phyloP scores from a whole-genome alignment of 257 asterid genomes.

The Lavandula angustifolia region DNA sequence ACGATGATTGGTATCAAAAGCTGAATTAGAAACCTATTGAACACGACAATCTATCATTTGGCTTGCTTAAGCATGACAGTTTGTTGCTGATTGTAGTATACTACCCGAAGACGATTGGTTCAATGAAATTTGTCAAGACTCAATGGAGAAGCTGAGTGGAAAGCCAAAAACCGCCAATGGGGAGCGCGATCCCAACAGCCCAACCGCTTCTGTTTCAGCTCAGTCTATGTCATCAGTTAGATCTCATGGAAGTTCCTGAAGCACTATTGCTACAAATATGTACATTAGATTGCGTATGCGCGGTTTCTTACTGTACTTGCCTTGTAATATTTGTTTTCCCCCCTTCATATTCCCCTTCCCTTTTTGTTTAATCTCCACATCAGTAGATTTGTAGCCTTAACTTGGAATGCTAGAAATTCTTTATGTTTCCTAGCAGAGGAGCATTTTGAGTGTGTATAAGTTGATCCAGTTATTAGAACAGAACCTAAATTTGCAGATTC shows the following conservation, averaged over 20 bases:
- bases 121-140: slow-evolving; percentile 79
- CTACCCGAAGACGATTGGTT: slow-evolving; percentile 98
- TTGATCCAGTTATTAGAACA: slow-evolving; percentile 32
- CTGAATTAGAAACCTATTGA: slow-evolving; percentile 1
- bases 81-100: slow-evolving; percentile 51
- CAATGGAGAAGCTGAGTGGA: slow-evolving; percentile 89
- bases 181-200: slow-evolving; percentile 88
- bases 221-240: slow-evolving; percentile 87
- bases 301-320: slow-evolving; percentile 29
- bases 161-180: slow-evolving; percentile 76
- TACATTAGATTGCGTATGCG: slow-evolving; percentile 37
- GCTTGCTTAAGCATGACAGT: slow-evolving; percentile 16
- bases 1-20: background rate
- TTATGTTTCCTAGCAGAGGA: slow-evolving; percentile 29
- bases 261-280: slow-evolving; percentile 34
- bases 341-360: background rate
- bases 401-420: slow-evolving; percentile 40
- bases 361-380: slow-evolving; percentile 13
- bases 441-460: slow-evolving; percentile 46
- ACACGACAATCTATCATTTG: background rate
- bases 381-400: slow-evolving; percentile 36
- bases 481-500: slow-evolving; percentile 30
- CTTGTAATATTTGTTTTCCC: slow-evolving; percentile 25
- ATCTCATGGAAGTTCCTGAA: slow-evolving; percentile 90
- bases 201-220: slow-evolving; percentile 97